phyloP scores from a whole-genome alignment of 2,329 filamentous ascomycete genomes.

The Sordariomycetes sp. region DNA sequence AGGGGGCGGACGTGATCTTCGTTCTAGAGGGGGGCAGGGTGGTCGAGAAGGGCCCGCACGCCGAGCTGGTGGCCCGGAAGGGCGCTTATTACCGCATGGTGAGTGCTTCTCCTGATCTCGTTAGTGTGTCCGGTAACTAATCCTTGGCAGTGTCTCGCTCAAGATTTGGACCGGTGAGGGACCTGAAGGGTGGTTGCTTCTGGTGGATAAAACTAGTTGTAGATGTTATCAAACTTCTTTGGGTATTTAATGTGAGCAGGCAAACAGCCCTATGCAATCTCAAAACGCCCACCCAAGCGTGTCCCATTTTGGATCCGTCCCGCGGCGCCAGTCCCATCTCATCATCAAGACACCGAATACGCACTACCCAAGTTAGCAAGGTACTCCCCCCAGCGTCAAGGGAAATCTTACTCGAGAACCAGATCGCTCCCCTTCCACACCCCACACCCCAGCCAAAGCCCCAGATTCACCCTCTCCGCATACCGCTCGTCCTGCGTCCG shows the following conservation, averaged over 20 bases:
- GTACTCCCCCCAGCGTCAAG: not conserved
- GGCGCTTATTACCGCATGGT: conserved; percentile 43
- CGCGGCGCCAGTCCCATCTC: not conserved
- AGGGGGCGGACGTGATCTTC: conserved; percentile 31
- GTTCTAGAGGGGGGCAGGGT: conserved; percentile 28
- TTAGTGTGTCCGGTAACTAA: too few relatives aligned
- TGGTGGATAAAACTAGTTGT: not conserved
- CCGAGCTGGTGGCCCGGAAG: conserved; percentile 41
- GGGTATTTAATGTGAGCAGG: not conserved
- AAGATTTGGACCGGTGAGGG: conserved; percentile 1
- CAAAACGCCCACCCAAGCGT: not conserved
- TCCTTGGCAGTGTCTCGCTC: conserved; percentile 1
- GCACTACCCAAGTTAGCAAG: not conserved
- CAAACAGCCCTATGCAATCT: not conserved
- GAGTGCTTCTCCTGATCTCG: conserved; percentile 13
- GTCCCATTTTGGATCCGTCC: not conserved
- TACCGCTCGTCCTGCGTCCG: conserved; percentile 39
- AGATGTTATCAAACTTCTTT: not conserved
- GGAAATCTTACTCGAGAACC: conserved; percentile 28
- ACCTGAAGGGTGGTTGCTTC: not conserved
- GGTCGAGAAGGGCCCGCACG: conserved; percentile 30
- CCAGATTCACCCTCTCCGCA: conserved; percentile 35
- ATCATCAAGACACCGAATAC: not conserved
- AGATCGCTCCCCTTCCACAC: conserved; percentile 33
- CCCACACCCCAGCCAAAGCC: conserved; percentile 37